A percentile compares a stretch with the other conserved stretches of the same genome.
Evolutionary conservation across 331 rosid genomes (phyloP).

Genomic region (Stylosanthes scabra): DNA sequence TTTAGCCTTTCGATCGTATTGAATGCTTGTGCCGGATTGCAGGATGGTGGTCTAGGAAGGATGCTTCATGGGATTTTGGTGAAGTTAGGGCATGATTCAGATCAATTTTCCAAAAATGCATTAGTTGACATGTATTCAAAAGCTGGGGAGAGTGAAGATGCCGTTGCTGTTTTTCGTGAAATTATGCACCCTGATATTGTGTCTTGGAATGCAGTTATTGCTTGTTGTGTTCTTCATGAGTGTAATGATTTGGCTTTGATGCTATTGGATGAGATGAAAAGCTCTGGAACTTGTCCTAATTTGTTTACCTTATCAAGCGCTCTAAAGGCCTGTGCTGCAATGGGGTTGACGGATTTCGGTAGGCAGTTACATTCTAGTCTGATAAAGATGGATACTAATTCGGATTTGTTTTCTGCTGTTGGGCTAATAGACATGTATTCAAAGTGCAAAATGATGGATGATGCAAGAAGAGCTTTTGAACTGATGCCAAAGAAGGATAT

Average conservation of each 20-base stretch:
- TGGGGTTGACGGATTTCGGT: conserved; percentile 66
- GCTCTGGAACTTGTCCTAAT: conserved; percentile 58
- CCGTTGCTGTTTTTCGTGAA: conserved; percentile 61
- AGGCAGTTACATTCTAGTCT: conserved; percentile 73
- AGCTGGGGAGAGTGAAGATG: conserved; percentile 58
- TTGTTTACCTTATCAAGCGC: conserved; percentile 81
- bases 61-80: conserved; percentile 64
- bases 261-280: conserved; percentile 62
- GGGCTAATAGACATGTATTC: conserved; percentile 89
- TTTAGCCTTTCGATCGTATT: conserved; percentile 76
- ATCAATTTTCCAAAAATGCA: conserved; percentile 77
- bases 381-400: conserved; percentile 69
- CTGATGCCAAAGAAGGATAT: conserved; percentile 63
- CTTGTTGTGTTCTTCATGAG: conserved; percentile 85
- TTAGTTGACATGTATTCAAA: conserved; percentile 92
- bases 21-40: conserved; percentile 70
- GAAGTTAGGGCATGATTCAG: conserved; percentile 72
- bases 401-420: conserved; percentile 68
- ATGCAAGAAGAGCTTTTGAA: conserved; percentile 70
- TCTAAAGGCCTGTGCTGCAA: conserved; percentile 77
- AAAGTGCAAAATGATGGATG: conserved; percentile 68
- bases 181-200: conserved; percentile 70
- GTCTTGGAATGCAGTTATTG: conserved; percentile 92
- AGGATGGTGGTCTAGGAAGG: conserved; percentile 56
- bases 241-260: conserved; percentile 60